Percentiles rank a stretch among this genome's conserved stretches.
Evolutionary conservation across 1,284 basidiomycete genomes (phyloP).

Genomic region (Golubevia sp.): DNA sequence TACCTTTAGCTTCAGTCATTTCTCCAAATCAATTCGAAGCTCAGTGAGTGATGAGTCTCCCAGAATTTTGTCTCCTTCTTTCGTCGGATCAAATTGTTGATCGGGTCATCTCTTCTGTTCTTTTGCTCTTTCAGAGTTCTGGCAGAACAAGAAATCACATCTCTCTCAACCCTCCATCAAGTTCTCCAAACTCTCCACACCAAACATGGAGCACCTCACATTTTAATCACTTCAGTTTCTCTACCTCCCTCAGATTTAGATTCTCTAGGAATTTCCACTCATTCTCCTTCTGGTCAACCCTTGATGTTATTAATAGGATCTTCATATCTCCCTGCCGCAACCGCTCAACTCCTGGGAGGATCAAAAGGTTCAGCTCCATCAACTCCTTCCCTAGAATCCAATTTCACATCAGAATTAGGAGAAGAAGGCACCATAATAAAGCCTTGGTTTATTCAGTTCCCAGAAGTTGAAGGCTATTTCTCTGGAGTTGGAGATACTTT

Average conservation of each 20-base stretch:
- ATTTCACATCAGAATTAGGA: neutral
- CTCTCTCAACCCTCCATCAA: slow-evolving; percentile 70
- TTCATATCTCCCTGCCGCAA: slow-evolving; percentile 52
- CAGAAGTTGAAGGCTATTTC: slow-evolving; percentile 86
- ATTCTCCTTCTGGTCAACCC: slow-evolving; percentile 18
- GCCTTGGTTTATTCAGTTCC: slow-evolving; percentile 73
- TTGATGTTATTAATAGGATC: slow-evolving; percentile 57
- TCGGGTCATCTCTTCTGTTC: slow-evolving; percentile 54
- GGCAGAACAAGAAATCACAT: slow-evolving; percentile 66
- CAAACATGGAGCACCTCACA: slow-evolving; percentile 76
- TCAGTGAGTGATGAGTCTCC: slow-evolving; percentile 70
- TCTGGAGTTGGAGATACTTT: slow-evolving; percentile 97
- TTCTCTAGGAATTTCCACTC: slow-evolving; percentile 20
- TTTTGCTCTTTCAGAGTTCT: slow-evolving; percentile 67
- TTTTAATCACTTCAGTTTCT: slow-evolving; percentile 86
- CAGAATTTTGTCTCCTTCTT: slow-evolving; percentile 3
- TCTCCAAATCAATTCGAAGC: slow-evolving; percentile 99
- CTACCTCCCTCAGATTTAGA: slow-evolving; percentile 30
- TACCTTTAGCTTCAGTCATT: slow-evolving; percentile 82
- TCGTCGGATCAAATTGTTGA: neutral
- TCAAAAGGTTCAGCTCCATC: no score
- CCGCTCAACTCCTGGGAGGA: slow-evolving; percentile 10
- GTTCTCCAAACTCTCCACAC: slow-evolving; percentile 78
- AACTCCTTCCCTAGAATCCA: neutral
- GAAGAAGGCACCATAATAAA: no score